Conservation (phyloP, 2,329 filamentous ascomycete genomes). For the Epichloe uncinata region DNA sequence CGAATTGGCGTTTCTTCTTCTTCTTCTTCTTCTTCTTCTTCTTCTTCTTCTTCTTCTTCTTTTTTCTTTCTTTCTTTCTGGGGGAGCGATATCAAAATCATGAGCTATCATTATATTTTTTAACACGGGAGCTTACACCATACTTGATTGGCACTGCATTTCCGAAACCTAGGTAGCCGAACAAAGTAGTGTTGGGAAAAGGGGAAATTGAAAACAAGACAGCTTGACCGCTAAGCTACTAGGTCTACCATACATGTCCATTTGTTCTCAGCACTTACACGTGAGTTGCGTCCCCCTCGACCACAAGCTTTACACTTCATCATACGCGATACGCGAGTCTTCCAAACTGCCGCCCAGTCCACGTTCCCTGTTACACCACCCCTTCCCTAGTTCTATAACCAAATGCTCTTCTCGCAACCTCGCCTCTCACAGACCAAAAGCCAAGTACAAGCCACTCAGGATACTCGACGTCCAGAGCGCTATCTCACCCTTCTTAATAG, state of each 20-base stretch:
- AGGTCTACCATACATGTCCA: neutral
- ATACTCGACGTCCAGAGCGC: conserved; percentile 35
- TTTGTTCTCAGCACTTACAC: no score
- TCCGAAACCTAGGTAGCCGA: neutral
- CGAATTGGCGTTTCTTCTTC: conserved; percentile 3
- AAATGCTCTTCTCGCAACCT: neutral
- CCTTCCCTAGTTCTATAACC: neutral
- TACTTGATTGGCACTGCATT: neutral
- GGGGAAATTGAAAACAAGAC: neutral
- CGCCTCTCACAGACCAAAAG: conserved; percentile 31
- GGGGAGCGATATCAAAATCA: neutral
- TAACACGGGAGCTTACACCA: neutral
- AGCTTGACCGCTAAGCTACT: neutral
- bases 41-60: neutral
- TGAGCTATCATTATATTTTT: no score
- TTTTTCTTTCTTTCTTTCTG: neutral
- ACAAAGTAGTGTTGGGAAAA: neutral
- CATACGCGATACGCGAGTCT: neutral
- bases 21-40: neutral
- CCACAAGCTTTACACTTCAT: neutral
- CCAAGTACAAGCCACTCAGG: conserved; percentile 29
- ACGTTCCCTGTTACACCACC: neutral
- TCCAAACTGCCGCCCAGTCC: neutral
- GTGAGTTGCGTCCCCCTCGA: no score
- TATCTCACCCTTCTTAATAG: conserved; percentile 33